Percentiles rank a stretch among this genome's conserved stretches.
Conservation (phyloP, 768 basidiomycete genomes). For the Leucocoprinus leucothites region DNA sequence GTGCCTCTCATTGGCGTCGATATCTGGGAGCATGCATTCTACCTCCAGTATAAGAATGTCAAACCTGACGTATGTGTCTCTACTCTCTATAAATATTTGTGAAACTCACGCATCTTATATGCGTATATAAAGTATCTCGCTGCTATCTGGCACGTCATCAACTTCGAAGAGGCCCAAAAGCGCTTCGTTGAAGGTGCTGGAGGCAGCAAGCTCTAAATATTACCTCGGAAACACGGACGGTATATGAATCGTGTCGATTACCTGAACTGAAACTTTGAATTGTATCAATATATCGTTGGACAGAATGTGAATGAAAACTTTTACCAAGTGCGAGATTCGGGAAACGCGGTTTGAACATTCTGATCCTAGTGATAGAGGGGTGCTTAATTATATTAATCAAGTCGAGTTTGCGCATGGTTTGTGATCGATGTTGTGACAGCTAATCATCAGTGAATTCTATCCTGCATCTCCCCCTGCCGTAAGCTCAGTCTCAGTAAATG, state of each 20-base stretch:
- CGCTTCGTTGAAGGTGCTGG: constrained; percentile 37
- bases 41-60: constrained; percentile 83
- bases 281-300: not conserved
- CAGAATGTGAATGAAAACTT: not conserved
- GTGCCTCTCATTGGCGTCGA: constrained; percentile 93
- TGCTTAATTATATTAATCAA: too few relatives aligned
- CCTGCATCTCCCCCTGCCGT: too few relatives aligned
- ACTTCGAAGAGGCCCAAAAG: constrained; percentile 89
- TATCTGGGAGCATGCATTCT: constrained; percentile 96
- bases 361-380: too few relatives aligned
- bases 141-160: constrained; percentile 95
- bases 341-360: too few relatives aligned
- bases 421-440: too few relatives aligned
- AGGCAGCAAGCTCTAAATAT: constrained; percentile 16
- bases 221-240: not conserved
- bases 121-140: constrained; percentile 80
- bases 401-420: too few relatives aligned
- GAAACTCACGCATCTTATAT: constrained; percentile 3
- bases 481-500: too few relatives aligned
- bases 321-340: not conserved
- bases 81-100: constrained; percentile 25
- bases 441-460: too few relatives aligned
- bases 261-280: not conserved
- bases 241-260: not conserved
- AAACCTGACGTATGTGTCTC: constrained; percentile 79